Evolutionary conservation across 768 basidiomycete genomes (phyloP), one percentile per base, ranked within the genome.

Genomic region (Lactifluus volemus): DNA sequence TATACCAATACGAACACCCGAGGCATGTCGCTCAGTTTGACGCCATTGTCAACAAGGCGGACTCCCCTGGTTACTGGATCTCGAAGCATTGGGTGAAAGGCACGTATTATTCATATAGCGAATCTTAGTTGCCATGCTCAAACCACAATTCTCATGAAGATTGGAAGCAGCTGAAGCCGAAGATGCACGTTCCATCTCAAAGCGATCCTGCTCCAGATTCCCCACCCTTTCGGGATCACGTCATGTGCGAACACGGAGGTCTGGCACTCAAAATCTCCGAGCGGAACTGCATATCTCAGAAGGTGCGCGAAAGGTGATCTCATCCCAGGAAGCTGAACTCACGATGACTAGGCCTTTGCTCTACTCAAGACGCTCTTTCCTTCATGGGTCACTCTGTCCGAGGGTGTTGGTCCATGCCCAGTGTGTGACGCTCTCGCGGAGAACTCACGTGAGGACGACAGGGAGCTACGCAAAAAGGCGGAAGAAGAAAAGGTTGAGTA

Each of bases 21-120:
- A 77, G 74, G 48, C 70, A 79, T n/a, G 83, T 88, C 0, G 70
- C 75, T 30, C 70, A 76, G 56, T 86, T 90, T 59, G 84, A 89
- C 50, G 75, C 78, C 4, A 69, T 82, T 6, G 76, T 76, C 42
- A 74, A 78, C 10, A 72, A 73, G 4, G 73, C 73, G 12, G 79
- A 80, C 58, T 70, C 72, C 15, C 63, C 65, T 15, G 80, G 81
- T 7, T 85, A 78, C 69, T 89, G 86, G 85, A 82, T 92, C 67
- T 92, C 91, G 0, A 90, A 85, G 68, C 70, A 73, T 6, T 93
- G 92, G 92, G 70, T 88, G 4, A 86, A 79, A 80, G 90, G 90
- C 87, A 59, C 15, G 60, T 48, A 53, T 45, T 34, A 15, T 64
- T 41, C 39, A 8, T 48, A 25, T 32, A 17, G 21, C 51, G 48